These are phyloP conservation scores for Glycyrrhiza uralensis DNA, from an alignment of 306 rosid species.

Conservation along the genomic window DNA sequence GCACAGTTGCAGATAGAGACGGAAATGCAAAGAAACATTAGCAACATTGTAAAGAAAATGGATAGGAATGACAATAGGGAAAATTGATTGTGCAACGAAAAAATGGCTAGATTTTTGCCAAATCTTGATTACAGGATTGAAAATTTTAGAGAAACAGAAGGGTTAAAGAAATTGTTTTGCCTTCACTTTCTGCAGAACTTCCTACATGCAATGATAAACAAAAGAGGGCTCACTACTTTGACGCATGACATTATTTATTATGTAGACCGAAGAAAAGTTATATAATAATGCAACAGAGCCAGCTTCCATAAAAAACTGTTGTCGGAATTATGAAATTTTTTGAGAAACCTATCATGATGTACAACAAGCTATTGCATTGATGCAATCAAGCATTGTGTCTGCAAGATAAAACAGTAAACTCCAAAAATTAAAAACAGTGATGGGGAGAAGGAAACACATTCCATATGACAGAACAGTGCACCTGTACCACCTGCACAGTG, in stretches of 20 bases:
- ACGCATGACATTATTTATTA: background rate
- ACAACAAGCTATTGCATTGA: background rate
- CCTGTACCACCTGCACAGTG: conserved; percentile 96
- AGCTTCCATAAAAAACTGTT: background rate
- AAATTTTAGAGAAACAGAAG: background rate
- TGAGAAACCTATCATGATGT: background rate
- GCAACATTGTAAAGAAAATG: background rate
- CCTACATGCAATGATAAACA: background rate
- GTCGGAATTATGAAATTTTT: background rate
- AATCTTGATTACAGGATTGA: background rate
- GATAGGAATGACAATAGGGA: background rate
- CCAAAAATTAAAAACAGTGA: background rate
- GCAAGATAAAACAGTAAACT: background rate
- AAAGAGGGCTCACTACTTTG: too few relatives aligned
- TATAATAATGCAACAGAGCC: background rate
- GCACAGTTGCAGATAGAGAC: too few relatives aligned
- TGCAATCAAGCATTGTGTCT: conserved; percentile 21
- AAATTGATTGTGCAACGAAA: background rate
- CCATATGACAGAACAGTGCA: conserved; percentile 66
- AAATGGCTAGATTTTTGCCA: background rate
- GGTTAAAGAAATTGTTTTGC: background rate
- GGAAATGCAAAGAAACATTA: background rate
- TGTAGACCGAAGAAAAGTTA: background rate
- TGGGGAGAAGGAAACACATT: conserved; percentile 39
- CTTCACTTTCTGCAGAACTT: background rate